Conservation (phyloP, 2,329 filamentous ascomycete species). For the Fusarium chlamydosporum region DNA sequence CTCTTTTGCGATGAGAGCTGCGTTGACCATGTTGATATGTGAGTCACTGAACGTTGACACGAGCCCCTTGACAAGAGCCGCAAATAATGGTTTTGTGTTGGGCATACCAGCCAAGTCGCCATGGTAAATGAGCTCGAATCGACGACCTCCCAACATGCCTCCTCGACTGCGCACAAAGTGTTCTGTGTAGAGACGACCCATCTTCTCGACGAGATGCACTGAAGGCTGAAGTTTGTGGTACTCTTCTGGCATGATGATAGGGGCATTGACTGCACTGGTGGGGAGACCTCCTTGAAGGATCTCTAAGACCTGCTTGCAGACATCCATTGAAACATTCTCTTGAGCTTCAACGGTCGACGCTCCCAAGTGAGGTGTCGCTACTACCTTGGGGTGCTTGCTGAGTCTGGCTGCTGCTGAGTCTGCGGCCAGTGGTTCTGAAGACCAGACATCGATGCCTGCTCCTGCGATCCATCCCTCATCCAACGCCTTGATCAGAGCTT, state of each 20-base stretch:
- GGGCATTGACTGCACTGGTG: conserved; percentile 83
- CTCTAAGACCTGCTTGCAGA: conserved; percentile 82
- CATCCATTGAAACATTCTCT: conserved; percentile 86
- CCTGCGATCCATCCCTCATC: conserved; percentile 80
- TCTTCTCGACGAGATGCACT: conserved; percentile 81
- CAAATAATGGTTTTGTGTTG: conserved; percentile 84
- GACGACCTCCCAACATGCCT: conserved; percentile 70
- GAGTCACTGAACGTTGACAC: conserved; percentile 76
- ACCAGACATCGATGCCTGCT: conserved; percentile 85
- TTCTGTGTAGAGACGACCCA: conserved; percentile 84
- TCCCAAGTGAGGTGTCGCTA: conserved; percentile 84
- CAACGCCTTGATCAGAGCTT: conserved; percentile 77
- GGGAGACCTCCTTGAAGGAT: conserved; percentile 81
- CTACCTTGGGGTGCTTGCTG: conserved; percentile 77
- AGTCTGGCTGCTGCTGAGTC: conserved; percentile 72
- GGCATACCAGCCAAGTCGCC: conserved; percentile 78
- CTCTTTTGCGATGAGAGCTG: conserved; percentile 79
- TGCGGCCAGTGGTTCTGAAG: conserved; percentile 74
- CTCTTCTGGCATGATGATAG: conserved; percentile 84
- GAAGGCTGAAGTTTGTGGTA: conserved; percentile 84
- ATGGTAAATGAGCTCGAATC: conserved; percentile 83
- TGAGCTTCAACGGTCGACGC: conserved; percentile 86
- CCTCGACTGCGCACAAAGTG: conserved; percentile 69
- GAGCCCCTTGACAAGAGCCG: conserved; percentile 83
- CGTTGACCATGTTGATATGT: conserved; percentile 87